Conservation (phyloP, 257 asterid genomes). For the Solanum megistacrolobum region DNA sequence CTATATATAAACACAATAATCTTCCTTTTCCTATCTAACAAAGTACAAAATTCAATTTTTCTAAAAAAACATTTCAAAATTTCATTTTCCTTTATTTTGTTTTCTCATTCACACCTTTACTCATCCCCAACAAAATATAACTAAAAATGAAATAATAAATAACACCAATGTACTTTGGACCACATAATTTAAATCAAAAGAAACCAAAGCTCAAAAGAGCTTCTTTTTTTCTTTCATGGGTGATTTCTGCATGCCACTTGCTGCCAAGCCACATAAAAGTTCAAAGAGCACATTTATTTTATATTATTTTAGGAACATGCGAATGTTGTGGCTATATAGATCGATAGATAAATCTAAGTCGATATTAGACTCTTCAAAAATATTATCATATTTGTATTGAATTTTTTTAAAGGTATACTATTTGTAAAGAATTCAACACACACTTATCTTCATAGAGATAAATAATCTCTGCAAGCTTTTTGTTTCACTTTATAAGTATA, state of each 20-base stretch:
- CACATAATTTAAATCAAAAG: neutral
- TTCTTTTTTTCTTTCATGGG: neutral
- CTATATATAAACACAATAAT: too few relatives aligned
- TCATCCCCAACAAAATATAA: neutral
- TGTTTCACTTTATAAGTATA: neutral
- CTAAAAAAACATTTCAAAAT: too few relatives aligned
- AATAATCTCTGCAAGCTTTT: neutral
- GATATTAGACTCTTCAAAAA: neutral
- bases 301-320: neutral
- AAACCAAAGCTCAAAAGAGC: too few relatives aligned
- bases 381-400: neutral
- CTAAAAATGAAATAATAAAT: neutral
- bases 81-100: too few relatives aligned
- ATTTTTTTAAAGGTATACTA: rapidly evolving
- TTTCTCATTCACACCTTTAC: neutral
- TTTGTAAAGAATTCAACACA: neutral
- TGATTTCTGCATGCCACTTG: neutral
- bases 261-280: neutral
- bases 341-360: neutral
- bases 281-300: neutral
- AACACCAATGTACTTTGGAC: neutral
- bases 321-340: neutral
- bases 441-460: neutral
- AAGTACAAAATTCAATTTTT: too few relatives aligned
- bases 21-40: too few relatives aligned